Conservation (phyloP, 2,329 filamentous ascomycete species). For the Colletotrichum sp. region DNA sequence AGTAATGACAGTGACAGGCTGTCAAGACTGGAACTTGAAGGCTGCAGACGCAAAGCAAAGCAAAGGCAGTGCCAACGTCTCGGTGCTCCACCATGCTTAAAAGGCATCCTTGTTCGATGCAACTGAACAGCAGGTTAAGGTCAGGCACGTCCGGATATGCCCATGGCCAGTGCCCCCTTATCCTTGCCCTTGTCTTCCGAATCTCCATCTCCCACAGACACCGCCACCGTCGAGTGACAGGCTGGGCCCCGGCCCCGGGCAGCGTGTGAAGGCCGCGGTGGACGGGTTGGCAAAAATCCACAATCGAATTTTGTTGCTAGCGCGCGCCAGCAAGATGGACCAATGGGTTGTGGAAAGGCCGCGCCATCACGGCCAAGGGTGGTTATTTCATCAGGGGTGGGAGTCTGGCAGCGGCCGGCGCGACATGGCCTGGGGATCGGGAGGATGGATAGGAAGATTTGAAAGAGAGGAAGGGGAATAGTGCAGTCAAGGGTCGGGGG, state of each 20-base stretch:
- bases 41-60: not conserved
- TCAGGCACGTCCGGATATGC: slow-evolving; percentile 2
- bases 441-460: not conserved
- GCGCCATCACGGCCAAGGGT: slow-evolving; percentile 13
- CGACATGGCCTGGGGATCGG: slow-evolving; percentile 5
- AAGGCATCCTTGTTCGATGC: slow-evolving; percentile 14
- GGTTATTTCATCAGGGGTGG: not conserved
- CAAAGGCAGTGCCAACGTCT: not conserved
- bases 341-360: slow-evolving; percentile 12
- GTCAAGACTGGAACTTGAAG: not conserved
- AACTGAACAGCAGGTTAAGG: not conserved
- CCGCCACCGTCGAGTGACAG: slow-evolving; percentile 18
- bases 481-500: not conserved
- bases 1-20: not conserved
- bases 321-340: slow-evolving; percentile 9
- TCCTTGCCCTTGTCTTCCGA: not conserved
- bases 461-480: not conserved
- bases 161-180: not conserved
- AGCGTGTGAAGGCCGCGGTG: not conserved
- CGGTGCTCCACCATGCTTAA: slow-evolving; percentile 18
- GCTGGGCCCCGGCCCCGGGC: not conserved
- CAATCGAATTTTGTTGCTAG: slow-evolving; percentile 14
- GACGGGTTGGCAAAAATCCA: slow-evolving; percentile 1
- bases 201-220: slow-evolving; percentile 15
- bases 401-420: not conserved